Base-by-base conservation (phyloP, 2,329 filamentous ascomycete genomes). In the Tolypocladium cylindrosporum region DNA sequence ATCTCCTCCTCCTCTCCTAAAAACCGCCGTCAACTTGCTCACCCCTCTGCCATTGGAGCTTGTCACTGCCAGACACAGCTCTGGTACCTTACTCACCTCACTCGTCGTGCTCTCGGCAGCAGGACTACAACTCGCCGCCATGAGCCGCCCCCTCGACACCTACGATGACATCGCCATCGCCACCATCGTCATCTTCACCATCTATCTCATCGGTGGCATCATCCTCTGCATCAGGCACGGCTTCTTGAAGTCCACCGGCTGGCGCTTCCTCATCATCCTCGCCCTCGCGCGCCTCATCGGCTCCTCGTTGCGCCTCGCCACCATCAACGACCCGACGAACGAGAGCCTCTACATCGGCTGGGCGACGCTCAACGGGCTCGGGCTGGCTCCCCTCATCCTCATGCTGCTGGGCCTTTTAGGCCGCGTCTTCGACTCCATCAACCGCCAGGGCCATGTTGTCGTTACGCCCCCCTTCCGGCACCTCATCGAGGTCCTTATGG, bases 191-290 rank as follows among this genome's bases (percentile, higher is more conserved):
- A 50, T 72, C 58, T 72, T 69, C 61, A 27, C 63, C 27, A 57
- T 67, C 58, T 65, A 68, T 55, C 64, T 74, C 50, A 52, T 61
- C 51, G 65, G 65, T 21, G 66, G 64, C 42, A 57, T 74, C 57
- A 55, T 66, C 42, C 60, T 86, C 57, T 83, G 81, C 13, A 81
- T 63, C 58, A 67, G 63, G 16, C 69, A 73, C 57, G 71, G 84
- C 79, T 80, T 79, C 67, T 64, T 71, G 5, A 83, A 85, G 75
- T 78, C 85, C 10, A 80, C 80, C 19, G 84, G 84, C 4, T 86
- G 83, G 54, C 77, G 84, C 27, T 75, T 85, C 11, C 79, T 87
- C 64, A 72, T 87, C 16, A 76, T 87, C 34, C 75, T 84, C 16
- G 75, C 84, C 2, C 72, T 85, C 16, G 75, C 69, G 57, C 82